phyloP scores from a whole-genome alignment of 169 alveolate genomes.

The Plasmodium gaboni region DNA sequence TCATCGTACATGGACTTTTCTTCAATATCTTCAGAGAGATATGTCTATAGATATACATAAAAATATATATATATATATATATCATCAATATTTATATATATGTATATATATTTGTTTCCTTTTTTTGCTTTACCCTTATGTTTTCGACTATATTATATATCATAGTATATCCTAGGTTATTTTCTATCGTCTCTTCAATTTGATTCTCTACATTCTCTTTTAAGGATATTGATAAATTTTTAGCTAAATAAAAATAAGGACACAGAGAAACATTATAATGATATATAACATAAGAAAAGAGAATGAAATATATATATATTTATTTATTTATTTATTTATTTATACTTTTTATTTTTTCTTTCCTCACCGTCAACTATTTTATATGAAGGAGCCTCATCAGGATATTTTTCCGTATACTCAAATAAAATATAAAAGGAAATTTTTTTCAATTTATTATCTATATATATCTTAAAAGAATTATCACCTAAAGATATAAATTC shows the following conservation, averaged over 20 bases:
- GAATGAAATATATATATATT: background rate
- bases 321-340: background rate
- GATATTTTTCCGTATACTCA: constrained; percentile 53
- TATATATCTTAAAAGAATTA: constrained; percentile 22
- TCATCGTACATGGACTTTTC: constrained; percentile 75
- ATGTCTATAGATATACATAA: constrained; percentile 20
- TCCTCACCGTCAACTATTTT: constrained; percentile 56
- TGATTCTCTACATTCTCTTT: constrained; percentile 26
- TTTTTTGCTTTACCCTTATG: constrained; percentile 21
- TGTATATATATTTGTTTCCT: background rate
- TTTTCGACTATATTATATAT: constrained; percentile 62
- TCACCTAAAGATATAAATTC: constrained; percentile 34
- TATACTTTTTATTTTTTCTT: background rate
- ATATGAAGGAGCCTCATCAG: constrained; percentile 50
- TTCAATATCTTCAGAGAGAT: constrained; percentile 36
- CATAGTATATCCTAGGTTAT: constrained; percentile 69
- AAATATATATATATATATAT: background rate
- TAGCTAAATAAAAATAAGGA: constrained; percentile 3
- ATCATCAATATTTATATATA: background rate
- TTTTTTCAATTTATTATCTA: constrained; percentile 50
- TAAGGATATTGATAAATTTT: constrained; percentile 21
- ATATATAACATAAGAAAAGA: background rate
- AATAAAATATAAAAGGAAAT: constrained; percentile 41
- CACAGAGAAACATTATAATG: constrained; percentile 3
- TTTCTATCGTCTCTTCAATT: constrained; percentile 52